Conservation (phyloP, 1,284 basidiomycete genomes). For the Puccinia polysora region DNA sequence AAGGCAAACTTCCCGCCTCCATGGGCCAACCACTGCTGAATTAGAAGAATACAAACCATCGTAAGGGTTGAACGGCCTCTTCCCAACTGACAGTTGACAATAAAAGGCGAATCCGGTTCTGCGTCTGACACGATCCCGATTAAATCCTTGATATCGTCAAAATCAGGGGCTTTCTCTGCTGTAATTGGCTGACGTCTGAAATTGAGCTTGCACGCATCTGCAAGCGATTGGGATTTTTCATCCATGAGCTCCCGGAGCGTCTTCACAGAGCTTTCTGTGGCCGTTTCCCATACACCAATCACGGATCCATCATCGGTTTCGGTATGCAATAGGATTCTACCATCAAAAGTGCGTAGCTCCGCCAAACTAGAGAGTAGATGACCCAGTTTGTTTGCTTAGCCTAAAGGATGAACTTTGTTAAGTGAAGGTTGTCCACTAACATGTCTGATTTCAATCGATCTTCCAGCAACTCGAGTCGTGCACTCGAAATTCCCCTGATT, state of each 20-base stretch:
- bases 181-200: conserved; percentile 54
- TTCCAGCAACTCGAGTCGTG: conserved; percentile 80
- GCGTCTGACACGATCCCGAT: conserved; percentile 77
- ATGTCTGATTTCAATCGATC: conserved; percentile 88
- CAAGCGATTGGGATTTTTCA: conserved; percentile 55
- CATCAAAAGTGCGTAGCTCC: conserved; percentile 77
- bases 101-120: conserved; percentile 71
- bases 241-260: conserved; percentile 89
- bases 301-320: conserved; percentile 84
- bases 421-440: conserved; percentile 3
- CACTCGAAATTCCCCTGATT: conserved; percentile 86
- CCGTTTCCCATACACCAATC: conserved; percentile 92
- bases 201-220: conserved; percentile 46
- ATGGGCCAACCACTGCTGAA: conserved; percentile 71
- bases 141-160: conserved; percentile 56
- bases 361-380: conserved; percentile 55
- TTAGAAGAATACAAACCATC: conserved; percentile 78
- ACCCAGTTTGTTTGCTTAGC: background rate
- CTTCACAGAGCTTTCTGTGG: conserved; percentile 64
- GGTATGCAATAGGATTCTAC: conserved; percentile 80
- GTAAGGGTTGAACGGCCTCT: conserved; percentile 87
- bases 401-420: background rate
- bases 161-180: conserved; percentile 52
- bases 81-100: conserved; percentile 95
- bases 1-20: conserved; percentile 46